Conservation (phyloP, 2,329 filamentous ascomycete species). For the Penicillium crustosum region DNA sequence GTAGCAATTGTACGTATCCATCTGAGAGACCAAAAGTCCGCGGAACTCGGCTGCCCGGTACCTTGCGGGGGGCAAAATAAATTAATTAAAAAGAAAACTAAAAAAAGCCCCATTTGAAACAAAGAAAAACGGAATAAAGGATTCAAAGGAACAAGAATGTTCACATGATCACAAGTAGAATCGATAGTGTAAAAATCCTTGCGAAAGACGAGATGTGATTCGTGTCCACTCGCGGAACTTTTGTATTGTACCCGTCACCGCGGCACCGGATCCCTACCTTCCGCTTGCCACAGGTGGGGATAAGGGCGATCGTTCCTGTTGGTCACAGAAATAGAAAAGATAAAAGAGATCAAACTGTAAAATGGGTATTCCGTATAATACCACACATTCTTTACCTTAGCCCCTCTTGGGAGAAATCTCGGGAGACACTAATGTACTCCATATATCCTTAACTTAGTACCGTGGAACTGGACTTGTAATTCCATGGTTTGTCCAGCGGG, state of each 20-base stretch:
- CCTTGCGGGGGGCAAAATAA: neutral
- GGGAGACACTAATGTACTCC: slow-evolving; percentile 4
- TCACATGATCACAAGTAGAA: slow-evolving; percentile 25
- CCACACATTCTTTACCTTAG: neutral
- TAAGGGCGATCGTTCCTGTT: slow-evolving; percentile 23
- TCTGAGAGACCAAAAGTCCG: slow-evolving; percentile 5
- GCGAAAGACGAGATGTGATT: slow-evolving; percentile 14
- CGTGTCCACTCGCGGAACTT: slow-evolving; percentile 12
- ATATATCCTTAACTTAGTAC: slow-evolving; percentile 13
- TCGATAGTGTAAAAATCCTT: slow-evolving; percentile 26
- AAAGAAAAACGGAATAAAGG: slow-evolving; percentile 1
- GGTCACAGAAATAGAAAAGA: slow-evolving; percentile 10
- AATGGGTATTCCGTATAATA: neutral
- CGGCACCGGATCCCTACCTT: slow-evolving; percentile 37
- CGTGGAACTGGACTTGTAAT: slow-evolving; percentile 10
- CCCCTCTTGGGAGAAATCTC: neutral
- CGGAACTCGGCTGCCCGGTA: neutral
- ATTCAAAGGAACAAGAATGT: neutral
- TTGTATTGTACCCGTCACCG: slow-evolving; percentile 35
- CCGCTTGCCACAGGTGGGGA: slow-evolving; percentile 28
- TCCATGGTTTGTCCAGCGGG: slow-evolving; percentile 15
- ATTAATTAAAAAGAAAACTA: neutral
- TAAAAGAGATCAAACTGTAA: neutral
- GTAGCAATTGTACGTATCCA: slow-evolving; percentile 6
- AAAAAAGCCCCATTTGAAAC: neutral